Evolutionary conservation across 495 filamentous ascomycete species (phyloP), one percentile per base, ranked within the genome.

Genomic region (Lepidopterella palustris): DNA sequence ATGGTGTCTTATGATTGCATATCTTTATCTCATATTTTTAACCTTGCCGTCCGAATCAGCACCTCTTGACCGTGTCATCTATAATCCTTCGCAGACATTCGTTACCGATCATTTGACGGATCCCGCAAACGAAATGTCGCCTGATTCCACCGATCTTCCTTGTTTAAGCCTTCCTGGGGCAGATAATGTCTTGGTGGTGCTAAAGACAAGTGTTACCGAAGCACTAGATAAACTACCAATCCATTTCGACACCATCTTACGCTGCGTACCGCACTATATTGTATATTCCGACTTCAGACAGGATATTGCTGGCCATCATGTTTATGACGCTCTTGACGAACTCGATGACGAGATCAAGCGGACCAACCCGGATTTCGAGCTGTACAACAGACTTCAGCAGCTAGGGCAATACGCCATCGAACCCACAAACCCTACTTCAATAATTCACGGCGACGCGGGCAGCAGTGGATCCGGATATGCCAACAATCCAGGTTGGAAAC

Each of bases 401-500:
- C 32, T 48, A 18, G 57, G 61, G 15, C 55, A 53, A 25, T n/a
- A n/a, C n/a, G n/a, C n/a, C n/a, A n/a, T n/a, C n/a, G 39, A 27
- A 8, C 32, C n/a, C 13, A 53, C 65, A 13, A 50, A 50, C 47
- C 18, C 24, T 13, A 50, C 25, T 15, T n/a, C n/a, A n/a, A n/a
- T n/a, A n/a, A n/a, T n/a, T n/a, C n/a, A n/a, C n/a, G 2, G 3
- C 26, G 2, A 13, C 21, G 13, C 23, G 25, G 25, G 23, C 39
- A 42, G 13, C 39, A 42, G 13, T 20, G 13, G 13, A 11, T 11
- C 39, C 39, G 2, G 2, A 3, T 15, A 11, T 8, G 20, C 9
- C 6, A 6, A 49, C 9, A 49, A 53, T 29, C 18, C 18, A 27
- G 51, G 20, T 25, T 82, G 79, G 79, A 80, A 78, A 27, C 70